Percentiles rank a stretch among this genome's conserved stretches.
Conservation (phyloP, 1,284 basidiomycete species). For the Sutorius eximius region DNA sequence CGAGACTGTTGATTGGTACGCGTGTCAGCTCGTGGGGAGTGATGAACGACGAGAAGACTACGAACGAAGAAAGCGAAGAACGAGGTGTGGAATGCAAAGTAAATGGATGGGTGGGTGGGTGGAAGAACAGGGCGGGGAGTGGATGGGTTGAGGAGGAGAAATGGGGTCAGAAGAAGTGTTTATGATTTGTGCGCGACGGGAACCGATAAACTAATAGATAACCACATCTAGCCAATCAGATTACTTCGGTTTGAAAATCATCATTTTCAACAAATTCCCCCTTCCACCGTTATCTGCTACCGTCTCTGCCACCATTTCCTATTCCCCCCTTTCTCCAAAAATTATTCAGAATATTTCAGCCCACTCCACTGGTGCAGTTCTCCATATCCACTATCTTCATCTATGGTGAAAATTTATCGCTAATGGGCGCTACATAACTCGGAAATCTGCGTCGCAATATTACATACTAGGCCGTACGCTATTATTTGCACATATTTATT, state of each 20-base stretch:
- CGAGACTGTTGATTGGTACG: constrained; percentile 15
- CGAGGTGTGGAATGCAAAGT: neutral
- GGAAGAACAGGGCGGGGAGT: neutral
- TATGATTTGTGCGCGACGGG: constrained; percentile 39
- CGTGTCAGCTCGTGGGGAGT: constrained; percentile 5
- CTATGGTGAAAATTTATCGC: constrained; percentile 31
- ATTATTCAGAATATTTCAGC: neutral
- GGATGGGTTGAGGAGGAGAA: constrained; percentile 22
- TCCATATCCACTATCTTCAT: constrained; percentile 16
- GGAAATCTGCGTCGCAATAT: constrained; percentile 31
- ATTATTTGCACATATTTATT: constrained; percentile 24
- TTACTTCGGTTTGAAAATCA: constrained; percentile 31
- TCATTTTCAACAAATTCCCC: constrained; percentile 22
- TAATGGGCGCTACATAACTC: constrained; percentile 28
- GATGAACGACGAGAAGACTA: neutral
- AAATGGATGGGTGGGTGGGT: neutral
- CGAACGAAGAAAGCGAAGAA: constrained; percentile 4
- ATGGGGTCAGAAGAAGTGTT: constrained; percentile 33
- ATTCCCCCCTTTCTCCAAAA: constrained; percentile 2
- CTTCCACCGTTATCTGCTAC: constrained; percentile 8
- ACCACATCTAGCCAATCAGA: constrained; percentile 40
- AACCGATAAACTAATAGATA: constrained; percentile 41
- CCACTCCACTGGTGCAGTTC: neutral
- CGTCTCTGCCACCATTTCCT: neutral
- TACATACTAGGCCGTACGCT: constrained; percentile 30